Percentiles rank a stretch among this genome's conserved stretches.
Evolutionary conservation across 257 asterid genomes (phyloP).

Genomic region (Gentiana straminea): DNA sequence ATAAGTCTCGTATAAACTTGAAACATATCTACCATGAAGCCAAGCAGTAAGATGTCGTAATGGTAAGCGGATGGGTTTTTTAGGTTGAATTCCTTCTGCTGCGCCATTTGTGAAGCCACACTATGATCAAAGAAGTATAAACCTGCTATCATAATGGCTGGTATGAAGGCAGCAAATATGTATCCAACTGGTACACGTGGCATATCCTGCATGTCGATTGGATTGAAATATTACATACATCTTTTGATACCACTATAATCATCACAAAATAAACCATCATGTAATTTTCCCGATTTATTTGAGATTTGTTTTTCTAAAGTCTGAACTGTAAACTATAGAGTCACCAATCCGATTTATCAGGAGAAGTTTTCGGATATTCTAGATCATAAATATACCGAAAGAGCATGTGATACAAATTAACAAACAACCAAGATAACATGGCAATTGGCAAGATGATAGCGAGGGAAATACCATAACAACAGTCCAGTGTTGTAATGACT

Average conservation of each 20-base stretch:
- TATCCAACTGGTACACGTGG: constrained; percentile 48
- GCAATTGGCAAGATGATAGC: not conserved
- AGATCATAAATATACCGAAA: too few relatives aligned
- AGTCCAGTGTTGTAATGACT: constrained; percentile 74
- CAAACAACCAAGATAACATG: too few relatives aligned
- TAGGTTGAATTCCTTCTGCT: constrained; percentile 78
- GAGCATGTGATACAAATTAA: too few relatives aligned
- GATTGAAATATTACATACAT: not conserved
- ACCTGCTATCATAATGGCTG: constrained; percentile 88
- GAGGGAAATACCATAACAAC: constrained; percentile 49
- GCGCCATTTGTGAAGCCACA: constrained; percentile 90
- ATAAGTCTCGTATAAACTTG: not conserved
- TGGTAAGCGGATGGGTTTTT: constrained; percentile 86
- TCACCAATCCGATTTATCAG: too few relatives aligned
- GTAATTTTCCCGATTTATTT: not conserved
- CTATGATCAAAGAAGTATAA: constrained; percentile 87
- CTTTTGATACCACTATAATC: not conserved
- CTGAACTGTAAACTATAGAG: too few relatives aligned
- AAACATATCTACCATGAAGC: constrained; percentile 52
- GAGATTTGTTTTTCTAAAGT: not conserved
- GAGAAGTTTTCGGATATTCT: too few relatives aligned
- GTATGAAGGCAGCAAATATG: constrained; percentile 67
- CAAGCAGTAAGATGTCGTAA: constrained; percentile 64
- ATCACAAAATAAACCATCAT: too few relatives aligned
- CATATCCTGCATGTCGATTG: constrained; percentile 61